Base-by-base conservation (phyloP, 2,329 filamentous ascomycete genomes). In the Cordyceps cicadae region DNA sequence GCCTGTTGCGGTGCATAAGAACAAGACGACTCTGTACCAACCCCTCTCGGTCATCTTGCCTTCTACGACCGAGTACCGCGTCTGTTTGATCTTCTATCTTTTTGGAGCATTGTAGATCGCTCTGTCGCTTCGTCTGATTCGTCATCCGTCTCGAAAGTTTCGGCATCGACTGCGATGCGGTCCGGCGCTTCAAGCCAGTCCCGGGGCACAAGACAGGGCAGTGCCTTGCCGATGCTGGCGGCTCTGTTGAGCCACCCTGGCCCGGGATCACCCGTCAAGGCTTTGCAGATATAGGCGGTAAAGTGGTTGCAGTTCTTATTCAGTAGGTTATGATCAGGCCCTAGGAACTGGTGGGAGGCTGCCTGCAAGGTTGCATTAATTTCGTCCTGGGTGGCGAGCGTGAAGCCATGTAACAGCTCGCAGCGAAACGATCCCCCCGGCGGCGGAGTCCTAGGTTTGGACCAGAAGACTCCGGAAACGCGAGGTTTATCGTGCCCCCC, bases 301-400 rank as follows among this genome's bases (percentile, higher is more conserved):
- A 95, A 95, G 71, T 95, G 90, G 71, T 95, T 95, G 80, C 90
- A 95, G 73, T 95, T 95, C 67, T 86, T 86, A 21, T 87, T 91
- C 50, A 95, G 79, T 15, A 95, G 81, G 68, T 94, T 93, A 74
- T 95, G 94, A 15, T 82, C 82, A 0, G 86, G 86, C 26, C 90
- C 90, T 61, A 86, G 80, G 67, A 94, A 95, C 66, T 87, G 81
- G 48, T 87, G 81, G 1, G 87, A 90, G 14, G 87, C 87, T 61
- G 79, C 78, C 66, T 81, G 83, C 50, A 95, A 82, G 46, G 90
- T 87, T 15, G 77, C 70, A 57, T 91, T 86, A 65, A 94, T 87
- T 72, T 94, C 89, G 61, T 81, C 75, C 24, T 83, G 78, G 3
- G 86, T 80, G 26, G 83, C 83, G 62, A 91, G 83, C 7, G 88